Conservation (phyloP, 352 stramenopile genomes). For the Phytophthora nicotianae region DNA sequence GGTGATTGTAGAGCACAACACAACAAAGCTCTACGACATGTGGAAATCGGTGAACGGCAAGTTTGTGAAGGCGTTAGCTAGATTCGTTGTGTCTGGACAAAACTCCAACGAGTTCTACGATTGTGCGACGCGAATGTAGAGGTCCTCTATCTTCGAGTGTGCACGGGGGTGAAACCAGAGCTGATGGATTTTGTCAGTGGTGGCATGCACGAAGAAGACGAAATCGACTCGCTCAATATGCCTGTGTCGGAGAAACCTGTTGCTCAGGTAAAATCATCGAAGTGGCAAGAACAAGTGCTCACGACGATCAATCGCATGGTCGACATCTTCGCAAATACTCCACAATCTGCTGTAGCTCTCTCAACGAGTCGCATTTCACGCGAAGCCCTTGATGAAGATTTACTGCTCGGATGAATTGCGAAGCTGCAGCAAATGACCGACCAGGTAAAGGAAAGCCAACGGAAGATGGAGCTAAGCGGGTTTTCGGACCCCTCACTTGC, state of each 20-base stretch:
- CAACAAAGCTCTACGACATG: background rate
- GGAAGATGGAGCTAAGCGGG: background rate
- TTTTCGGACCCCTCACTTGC: background rate
- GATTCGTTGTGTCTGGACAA: background rate
- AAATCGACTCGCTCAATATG: background rate
- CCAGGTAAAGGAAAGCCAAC: background rate
- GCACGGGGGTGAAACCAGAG: background rate
- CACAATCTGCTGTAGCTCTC: too few species aligned
- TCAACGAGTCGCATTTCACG: background rate
- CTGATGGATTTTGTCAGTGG: background rate
- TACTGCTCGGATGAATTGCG: background rate
- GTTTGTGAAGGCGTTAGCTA: background rate
- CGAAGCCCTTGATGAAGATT: background rate
- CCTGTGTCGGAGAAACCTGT: background rate
- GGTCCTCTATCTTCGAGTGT: background rate
- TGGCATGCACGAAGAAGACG: background rate
- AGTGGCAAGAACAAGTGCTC: background rate
- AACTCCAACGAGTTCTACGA: background rate
- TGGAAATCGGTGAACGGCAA: background rate
- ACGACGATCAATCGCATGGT: background rate
- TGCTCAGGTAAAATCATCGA: background rate
- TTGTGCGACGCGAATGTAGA: background rate
- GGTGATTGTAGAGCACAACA: background rate
- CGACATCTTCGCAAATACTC: background rate
- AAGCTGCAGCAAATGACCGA: background rate